Base-by-base conservation (phyloP, 2,329 filamentous ascomycete species). In the Aspergillus sp. region DNA sequence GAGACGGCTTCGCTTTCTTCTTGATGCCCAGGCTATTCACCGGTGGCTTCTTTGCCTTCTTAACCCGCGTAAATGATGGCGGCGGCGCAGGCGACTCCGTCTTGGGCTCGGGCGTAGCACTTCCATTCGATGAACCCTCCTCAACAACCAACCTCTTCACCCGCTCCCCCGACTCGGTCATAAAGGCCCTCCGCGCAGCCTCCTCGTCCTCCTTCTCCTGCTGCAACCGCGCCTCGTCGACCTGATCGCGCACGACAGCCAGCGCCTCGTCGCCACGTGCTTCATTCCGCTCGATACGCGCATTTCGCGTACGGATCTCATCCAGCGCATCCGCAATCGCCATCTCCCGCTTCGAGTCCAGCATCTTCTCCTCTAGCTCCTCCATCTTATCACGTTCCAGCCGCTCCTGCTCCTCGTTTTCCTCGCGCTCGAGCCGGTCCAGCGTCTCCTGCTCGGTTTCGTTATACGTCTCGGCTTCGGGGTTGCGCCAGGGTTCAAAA, bases 301-400 rank as follows among this genome's bases (percentile, higher is more conserved):
- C 94, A 74, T 99, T 99, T 58, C 93, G 79, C 48, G 89, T 93
- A 51, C 93, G 81, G 52, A 99, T 96, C 74, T 96, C 92, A 71
- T 99, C 94, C 50, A 99, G 76, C 7, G 92, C 93, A 76, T 99
- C 94, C 2, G 94, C 94, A 42, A 96, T 90, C 16, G 89, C 90
- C 92, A 99, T 99, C 73, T 99, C 94, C 38, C 88, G 82, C 76
- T 94, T 92, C 1, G 92, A 92, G 70, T 99, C 94, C 19, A 88
- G 76, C 50, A 93, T 96, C 76, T 97, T 97, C 57, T 88, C 87
- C 75, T 99, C 94, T 44, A 99, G 75, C 68, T 96, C 92, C 52
- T 88, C 88, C 95, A 99, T 99, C 19, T 90, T 90, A 70, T 96
- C 92, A 59, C 85, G 81, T 71, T 96, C 90, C 53, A 86, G 82